These are phyloP conservation scores for Thraustotheca clavata DNA, from an alignment of 352 stramenopile species.

Conservation along the genomic window DNA sequence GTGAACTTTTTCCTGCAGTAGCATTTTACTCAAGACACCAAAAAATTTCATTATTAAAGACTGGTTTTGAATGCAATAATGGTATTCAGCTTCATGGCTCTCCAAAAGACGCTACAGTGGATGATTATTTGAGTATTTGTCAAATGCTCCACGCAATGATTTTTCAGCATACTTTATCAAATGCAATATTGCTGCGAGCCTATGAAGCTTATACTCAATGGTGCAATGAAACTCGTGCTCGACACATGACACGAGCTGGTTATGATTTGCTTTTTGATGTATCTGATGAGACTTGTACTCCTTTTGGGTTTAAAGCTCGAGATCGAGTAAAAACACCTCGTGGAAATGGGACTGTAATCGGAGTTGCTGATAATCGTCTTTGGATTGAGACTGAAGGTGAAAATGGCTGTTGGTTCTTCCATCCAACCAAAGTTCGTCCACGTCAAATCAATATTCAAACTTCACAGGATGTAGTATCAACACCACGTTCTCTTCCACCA, in stretches of 20 bases:
- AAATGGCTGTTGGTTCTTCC: constrained; percentile 66
- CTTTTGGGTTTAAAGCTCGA: constrained; percentile 40
- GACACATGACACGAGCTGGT: constrained; percentile 47
- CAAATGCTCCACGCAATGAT: constrained; percentile 48
- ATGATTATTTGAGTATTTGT: constrained; percentile 52
- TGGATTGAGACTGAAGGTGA: constrained; percentile 81
- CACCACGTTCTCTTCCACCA: background rate
- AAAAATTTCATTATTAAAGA: constrained; percentile 46
- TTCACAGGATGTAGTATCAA: constrained; percentile 6
- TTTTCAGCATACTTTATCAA: constrained; percentile 23
- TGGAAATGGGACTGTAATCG: constrained; percentile 62
- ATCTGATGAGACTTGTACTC: constrained; percentile 26
- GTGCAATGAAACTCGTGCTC: constrained; percentile 36
- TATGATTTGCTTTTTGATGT: constrained; percentile 66
- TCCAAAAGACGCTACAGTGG: constrained; percentile 28
- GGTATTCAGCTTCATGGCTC: constrained; percentile 16
- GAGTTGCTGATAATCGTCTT: constrained; percentile 42
- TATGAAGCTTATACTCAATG: constrained; percentile 53
- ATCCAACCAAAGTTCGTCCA: constrained; percentile 47
- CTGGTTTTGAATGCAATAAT: constrained; percentile 14
- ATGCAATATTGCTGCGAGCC: constrained; percentile 27
- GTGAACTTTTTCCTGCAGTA: constrained; percentile 85
- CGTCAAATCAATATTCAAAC: constrained; percentile 5
- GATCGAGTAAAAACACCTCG: constrained; percentile 64
- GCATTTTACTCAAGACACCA: constrained; percentile 90